Base-by-base conservation (phyloP, 495 filamentous ascomycete genomes). In the Aspergillus heteromorphus region DNA sequence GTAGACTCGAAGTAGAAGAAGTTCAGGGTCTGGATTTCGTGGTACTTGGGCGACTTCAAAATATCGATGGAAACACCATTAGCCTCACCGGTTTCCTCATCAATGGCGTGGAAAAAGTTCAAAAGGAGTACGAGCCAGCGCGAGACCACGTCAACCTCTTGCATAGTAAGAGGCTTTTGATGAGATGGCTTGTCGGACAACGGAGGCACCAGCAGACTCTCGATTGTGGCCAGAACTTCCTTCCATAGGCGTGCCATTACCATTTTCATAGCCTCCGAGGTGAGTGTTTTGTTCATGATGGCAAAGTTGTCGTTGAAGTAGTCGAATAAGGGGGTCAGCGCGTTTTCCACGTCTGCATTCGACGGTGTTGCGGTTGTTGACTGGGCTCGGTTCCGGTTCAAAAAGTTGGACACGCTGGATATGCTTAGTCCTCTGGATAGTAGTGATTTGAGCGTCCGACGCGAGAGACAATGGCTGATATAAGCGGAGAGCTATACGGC, bases 221-320 rank as follows among this genome's bases (percentile, higher is more conserved):
- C 95, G 54, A 97, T 87, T 1, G 92, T 95, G 29, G 88, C 83
- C 4, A 99, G 79, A 9, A 96, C 91, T 70, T 97, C 95, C 68
- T 99, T 99, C 95, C 95, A 99, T 13, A 99, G 70, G 36, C 95
- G 83, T 20, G 90, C 93, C 95, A 99, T 99, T 53, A 99, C 92
- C 70, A 91, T 88, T 53, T 88, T 81, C 93, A 99, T 96, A 42
- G 95, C 92, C 48, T 89, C 83, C 30, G 87, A 85, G 2, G 95
- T 97, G 25, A 99, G 78, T 1, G 92, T 96, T 68, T 91, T 83
- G 71, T 97, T 96, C 89, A 99, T 93, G 64, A 96, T 97, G 34
- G 91, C 92, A 63, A 99, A 99, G 63, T 99, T 99, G 66, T 97
- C 95, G 65, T 97, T 89, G 65, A 99, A 97, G 67, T 99, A 99